Conservation (phyloP, 805 yeast genomes). For the Saturnispora halmiae region DNA sequence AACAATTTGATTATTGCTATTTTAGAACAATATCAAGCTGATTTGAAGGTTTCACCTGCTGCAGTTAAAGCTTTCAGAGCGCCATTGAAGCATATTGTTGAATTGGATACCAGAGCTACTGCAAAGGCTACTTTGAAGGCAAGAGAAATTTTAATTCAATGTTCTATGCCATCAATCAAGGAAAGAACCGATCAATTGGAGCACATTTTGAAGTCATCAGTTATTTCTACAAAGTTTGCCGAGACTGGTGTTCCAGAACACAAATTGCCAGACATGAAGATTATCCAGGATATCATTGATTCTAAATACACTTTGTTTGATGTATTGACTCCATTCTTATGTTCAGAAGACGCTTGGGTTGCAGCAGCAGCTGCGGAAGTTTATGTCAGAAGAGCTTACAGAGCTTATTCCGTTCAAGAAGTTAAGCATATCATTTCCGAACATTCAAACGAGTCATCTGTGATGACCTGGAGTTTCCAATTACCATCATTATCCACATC, state of each 20-base stretch:
- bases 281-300: slow-evolving; percentile 86
- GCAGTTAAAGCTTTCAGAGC: slow-evolving; percentile 60
- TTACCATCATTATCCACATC: slow-evolving; percentile 66
- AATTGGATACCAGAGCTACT: slow-evolving; percentile 80
- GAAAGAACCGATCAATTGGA: slow-evolving; percentile 97
- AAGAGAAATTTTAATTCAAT: slow-evolving; percentile 91
- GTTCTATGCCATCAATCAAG: slow-evolving; percentile 90
- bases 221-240: slow-evolving; percentile 83
- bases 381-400: slow-evolving; percentile 90
- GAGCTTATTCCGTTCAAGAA: slow-evolving; percentile 85
- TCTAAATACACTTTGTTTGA: slow-evolving; percentile 95
- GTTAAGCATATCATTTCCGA: slow-evolving; percentile 48
- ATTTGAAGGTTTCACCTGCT: slow-evolving; percentile 61
- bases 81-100: slow-evolving; percentile 70
- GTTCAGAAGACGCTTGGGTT: slow-evolving; percentile 75
- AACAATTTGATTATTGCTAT: slow-evolving; percentile 84
- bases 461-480: slow-evolving; percentile 82
- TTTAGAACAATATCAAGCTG: slow-evolving; percentile 70
- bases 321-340: slow-evolving; percentile 86
- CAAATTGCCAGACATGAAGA: slow-evolving; percentile 69
- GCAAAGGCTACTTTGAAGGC: slow-evolving; percentile 94
- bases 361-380: slow-evolving; percentile 96
- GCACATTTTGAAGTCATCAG: slow-evolving; percentile 87
- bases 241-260: slow-evolving; percentile 63
- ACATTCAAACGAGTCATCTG: slow-evolving; percentile 47